phyloP scores from a whole-genome alignment of 768 basidiomycete species.

The Tricholoma terreum region DNA sequence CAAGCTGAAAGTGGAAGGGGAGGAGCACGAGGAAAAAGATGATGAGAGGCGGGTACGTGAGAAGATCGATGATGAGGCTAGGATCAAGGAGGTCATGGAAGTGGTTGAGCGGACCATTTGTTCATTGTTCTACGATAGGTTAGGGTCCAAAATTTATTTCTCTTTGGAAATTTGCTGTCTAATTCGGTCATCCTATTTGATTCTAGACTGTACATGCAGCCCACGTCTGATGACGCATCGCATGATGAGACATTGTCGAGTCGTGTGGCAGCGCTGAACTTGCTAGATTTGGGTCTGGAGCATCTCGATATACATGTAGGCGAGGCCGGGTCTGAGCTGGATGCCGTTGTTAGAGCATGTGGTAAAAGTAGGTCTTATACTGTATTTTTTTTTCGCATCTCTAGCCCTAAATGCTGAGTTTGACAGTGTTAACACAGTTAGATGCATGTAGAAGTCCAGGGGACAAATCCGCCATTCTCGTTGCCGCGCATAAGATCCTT shows the following conservation, averaged over 20 bases:
- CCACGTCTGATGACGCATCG: constrained; percentile 63
- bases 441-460: constrained; percentile 53
- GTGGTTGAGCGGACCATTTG: constrained; percentile 71
- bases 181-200: neutral
- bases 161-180: neutral
- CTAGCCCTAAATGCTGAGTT: neutral
- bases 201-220: constrained; percentile 71
- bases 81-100: constrained; percentile 63
- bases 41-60: constrained; percentile 31
- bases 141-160: constrained; percentile 14
- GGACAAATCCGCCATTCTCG: constrained; percentile 78
- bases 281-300: constrained; percentile 83
- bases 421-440: constrained; percentile 34
- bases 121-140: constrained; percentile 83
- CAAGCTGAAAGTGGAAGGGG: constrained; percentile 31
- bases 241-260: constrained; percentile 90
- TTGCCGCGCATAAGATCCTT: constrained; percentile 80
- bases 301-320: constrained; percentile 88
- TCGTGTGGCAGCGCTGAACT: constrained; percentile 86
- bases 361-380: constrained; percentile 64
- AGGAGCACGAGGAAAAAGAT: constrained; percentile 29
- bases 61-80: constrained; percentile 39
- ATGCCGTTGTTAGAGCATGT: constrained; percentile 65
- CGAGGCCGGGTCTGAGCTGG: constrained; percentile 46
- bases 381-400: neutral